These are phyloP conservation scores for Tolypocladium endophyticum DNA, from an alignment of 2,329 filamentous ascomycete species.

Conservation along the genomic window DNA sequence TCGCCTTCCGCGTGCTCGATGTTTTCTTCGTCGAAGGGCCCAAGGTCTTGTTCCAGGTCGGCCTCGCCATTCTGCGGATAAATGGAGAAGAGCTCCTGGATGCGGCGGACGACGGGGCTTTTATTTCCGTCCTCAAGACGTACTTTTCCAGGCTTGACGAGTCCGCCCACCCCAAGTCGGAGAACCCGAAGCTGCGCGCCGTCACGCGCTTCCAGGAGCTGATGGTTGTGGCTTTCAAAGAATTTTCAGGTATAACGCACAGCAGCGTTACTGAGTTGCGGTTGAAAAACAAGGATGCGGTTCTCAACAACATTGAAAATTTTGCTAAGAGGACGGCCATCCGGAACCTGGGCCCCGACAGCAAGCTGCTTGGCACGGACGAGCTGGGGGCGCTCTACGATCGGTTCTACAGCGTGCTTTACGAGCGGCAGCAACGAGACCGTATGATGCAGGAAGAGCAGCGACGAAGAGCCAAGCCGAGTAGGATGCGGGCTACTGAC, in stretches of 20 bases:
- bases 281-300: conserved; percentile 85
- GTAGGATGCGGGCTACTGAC: conserved; percentile 27
- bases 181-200: conserved; percentile 86
- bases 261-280: conserved; percentile 82
- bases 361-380: conserved; percentile 76
- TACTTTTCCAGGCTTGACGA: conserved; percentile 93
- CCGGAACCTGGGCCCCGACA: conserved; percentile 88
- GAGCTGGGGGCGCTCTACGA: conserved; percentile 90
- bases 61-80: conserved; percentile 89
- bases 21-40: conserved; percentile 98
- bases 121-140: conserved; percentile 89
- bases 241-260: conserved; percentile 93
- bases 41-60: conserved; percentile 94
- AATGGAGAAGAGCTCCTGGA: conserved; percentile 95
- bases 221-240: conserved; percentile 98
- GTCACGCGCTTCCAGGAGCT: conserved; percentile 96
- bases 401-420: conserved; percentile 83
- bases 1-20: conserved; percentile 91
- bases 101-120: conserved; percentile 86
- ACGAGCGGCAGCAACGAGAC: conserved; percentile 80
- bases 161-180: conserved; percentile 88
- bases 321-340: conserved; percentile 97
- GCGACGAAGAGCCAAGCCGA: conserved; percentile 53
- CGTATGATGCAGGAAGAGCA: conserved; percentile 69
- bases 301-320: conserved; percentile 90